phyloP scores from a whole-genome alignment of 495 filamentous ascomycete genomes.

The Filosporella fistucella region DNA sequence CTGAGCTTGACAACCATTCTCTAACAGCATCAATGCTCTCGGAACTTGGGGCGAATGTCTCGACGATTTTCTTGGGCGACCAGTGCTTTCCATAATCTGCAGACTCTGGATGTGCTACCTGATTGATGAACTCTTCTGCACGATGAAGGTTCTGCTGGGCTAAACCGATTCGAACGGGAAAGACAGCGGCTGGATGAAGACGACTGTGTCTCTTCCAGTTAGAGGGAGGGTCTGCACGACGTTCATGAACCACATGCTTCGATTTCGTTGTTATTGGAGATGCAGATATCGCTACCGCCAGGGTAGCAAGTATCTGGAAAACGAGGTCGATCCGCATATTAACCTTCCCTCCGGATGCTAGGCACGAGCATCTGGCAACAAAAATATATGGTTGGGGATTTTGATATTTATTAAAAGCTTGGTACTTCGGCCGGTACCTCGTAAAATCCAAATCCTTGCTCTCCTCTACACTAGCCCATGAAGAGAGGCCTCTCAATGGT shows the following conservation, averaged over 20 bases:
- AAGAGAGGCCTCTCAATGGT: no score
- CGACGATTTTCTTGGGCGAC: constrained; percentile 34
- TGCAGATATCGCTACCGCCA: constrained; percentile 18
- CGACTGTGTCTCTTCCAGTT: constrained; percentile 22
- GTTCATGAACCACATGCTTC: constrained; percentile 20
- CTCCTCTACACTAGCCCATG: no score
- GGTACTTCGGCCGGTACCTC: background rate
- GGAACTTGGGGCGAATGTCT: constrained; percentile 39
- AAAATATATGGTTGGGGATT: background rate
- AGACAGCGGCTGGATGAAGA: constrained; percentile 22
- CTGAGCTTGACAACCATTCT: constrained; percentile 42
- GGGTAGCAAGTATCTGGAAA: constrained; percentile 19
- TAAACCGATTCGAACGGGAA: constrained; percentile 53
- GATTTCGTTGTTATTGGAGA: constrained; percentile 8
- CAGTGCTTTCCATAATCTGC: constrained; percentile 47
- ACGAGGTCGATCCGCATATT: constrained; percentile 16
- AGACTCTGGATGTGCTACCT: constrained; percentile 36
- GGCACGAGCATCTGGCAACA: constrained; percentile 12
- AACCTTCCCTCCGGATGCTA: constrained; percentile 12
- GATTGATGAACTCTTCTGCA: constrained; percentile 49
- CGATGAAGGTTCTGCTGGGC: constrained; percentile 47
- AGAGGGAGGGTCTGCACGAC: constrained; percentile 10
- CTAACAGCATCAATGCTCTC: constrained; percentile 36
- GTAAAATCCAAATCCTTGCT: no score
- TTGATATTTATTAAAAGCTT: constrained; percentile 13